phyloP scores from a whole-genome alignment of 768 basidiomycete species.

The Neoboletus subvelutipes region DNA sequence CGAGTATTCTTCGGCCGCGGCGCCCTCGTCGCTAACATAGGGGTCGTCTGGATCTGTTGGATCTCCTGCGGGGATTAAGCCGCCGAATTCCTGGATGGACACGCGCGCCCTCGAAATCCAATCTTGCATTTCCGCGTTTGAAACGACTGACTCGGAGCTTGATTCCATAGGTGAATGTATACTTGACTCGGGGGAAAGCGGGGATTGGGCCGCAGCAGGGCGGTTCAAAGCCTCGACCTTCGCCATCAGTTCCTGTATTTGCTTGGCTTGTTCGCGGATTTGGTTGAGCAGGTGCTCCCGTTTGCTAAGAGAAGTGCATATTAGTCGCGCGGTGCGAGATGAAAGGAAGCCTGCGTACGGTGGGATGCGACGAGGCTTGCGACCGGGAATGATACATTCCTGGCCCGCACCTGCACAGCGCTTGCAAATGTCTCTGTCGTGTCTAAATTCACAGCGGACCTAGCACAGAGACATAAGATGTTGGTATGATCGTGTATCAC shows the following conservation, averaged over 20 bases:
- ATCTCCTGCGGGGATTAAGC: conserved; percentile 62
- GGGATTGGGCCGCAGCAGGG: conserved; percentile 32
- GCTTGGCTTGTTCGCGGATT: conserved; percentile 70
- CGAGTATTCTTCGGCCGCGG: conserved; percentile 29
- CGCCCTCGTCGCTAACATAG: conserved; percentile 40
- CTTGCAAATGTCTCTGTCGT: conserved; percentile 71
- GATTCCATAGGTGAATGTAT: conserved; percentile 31
- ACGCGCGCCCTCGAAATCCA: conserved; percentile 78
- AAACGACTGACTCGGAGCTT: conserved; percentile 30
- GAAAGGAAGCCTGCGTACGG: conserved; percentile 51
- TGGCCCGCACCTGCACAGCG: conserved; percentile 70
- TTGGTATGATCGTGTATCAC: not conserved
- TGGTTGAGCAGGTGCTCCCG: conserved; percentile 76
- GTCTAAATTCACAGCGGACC: conserved; percentile 76
- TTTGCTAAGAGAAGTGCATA: conserved; percentile 47
- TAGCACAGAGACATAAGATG: conserved; percentile 33
- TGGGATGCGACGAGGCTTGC: conserved; percentile 75
- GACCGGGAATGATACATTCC: conserved; percentile 79
- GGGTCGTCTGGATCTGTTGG: conserved; percentile 47
- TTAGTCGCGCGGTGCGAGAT: not conserved
- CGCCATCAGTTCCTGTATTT: conserved; percentile 70
- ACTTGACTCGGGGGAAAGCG: conserved; percentile 32
- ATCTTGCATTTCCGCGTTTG: conserved; percentile 61
- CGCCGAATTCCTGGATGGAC: conserved; percentile 65
- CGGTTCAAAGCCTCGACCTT: conserved; percentile 55